Base-by-base conservation (phyloP, 371 early-diverging fungal genomes). In the Blastocladiella emersonii region DNA sequence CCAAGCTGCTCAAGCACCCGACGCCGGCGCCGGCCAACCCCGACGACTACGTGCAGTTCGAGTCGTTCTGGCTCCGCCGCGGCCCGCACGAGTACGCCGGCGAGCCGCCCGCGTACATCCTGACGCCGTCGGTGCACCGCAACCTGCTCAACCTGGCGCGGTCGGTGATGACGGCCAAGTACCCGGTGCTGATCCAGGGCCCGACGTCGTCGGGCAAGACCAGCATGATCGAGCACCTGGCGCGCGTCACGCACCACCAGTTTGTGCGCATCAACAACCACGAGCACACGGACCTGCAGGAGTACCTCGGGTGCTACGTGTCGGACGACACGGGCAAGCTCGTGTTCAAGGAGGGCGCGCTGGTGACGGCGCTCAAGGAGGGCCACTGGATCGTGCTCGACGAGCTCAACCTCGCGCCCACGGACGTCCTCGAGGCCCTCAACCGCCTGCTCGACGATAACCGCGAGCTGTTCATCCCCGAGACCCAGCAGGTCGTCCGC, bases 201-300 rank as follows among this genome's bases (percentile, higher is more conserved):
- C 98, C 98, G 23, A 99, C 99, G 0, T 96, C 97, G 25, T 93
- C 96, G 36, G 99, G 99, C 65, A 99, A 99, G 75, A 99, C 99
- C 0, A 90, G 91, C 66, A 93, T 99, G 89, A 89, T 99, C 61
- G 93, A 93, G 71, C 93, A 95, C 67, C 74, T 99, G 63, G 98
- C 99, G n/a, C 87, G 89, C 59, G 73, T 80, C 57, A 90, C 93
- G 0, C 91, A 92, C 15, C 97, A 95, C 76, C 79, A 81, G 25
- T 93, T 99, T 73, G 92, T 99, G 12, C 88, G 99, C 65, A 95
- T 99, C 75, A 99, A 99, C 79, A 99, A 99, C 74, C 99, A 99
- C 77, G 99, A 99, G 74, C 97, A 99, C 72, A 99, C 99, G 2
- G 99, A 99, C 71, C 67, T 97, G 61, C 91, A 95, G 72, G 99